A percentile compares a stretch with the other conserved stretches of the same genome.
These are phyloP conservation scores for Carpinus viminea DNA, from an alignment of 306 rosid species.

Conservation along the genomic window DNA sequence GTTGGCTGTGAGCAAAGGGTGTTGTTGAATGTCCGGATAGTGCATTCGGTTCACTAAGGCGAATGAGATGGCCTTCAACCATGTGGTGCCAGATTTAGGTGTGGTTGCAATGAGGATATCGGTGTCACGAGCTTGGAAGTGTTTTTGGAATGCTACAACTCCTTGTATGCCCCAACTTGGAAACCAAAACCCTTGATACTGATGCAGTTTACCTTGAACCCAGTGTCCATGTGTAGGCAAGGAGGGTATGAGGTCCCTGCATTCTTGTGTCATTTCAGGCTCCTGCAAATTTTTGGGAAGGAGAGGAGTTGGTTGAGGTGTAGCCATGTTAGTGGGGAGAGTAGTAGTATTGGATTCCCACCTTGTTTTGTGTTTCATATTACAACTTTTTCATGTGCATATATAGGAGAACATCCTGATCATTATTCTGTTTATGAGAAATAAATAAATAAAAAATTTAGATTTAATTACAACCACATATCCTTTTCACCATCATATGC, in stretches of 20 bases:
- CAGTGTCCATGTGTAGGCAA: constrained; percentile 27
- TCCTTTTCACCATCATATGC: no score
- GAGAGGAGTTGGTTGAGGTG: background rate
- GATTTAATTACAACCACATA: no score
- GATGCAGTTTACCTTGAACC: constrained; percentile 22
- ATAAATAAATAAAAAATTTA: no score
- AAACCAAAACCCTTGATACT: constrained; percentile 44
- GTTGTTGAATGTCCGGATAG: constrained; percentile 3
- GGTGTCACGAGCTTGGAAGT: background rate
- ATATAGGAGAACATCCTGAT: no score
- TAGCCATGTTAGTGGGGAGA: background rate
- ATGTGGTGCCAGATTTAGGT: constrained; percentile 49
- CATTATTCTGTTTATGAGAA: no score
- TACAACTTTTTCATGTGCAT: no score
- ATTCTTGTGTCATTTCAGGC: constrained; percentile 23
- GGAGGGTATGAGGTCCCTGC: constrained; percentile 23
- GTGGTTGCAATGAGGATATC: constrained; percentile 39
- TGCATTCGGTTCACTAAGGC: background rate
- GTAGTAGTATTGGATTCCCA: background rate
- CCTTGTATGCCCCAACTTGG: constrained; percentile 28
- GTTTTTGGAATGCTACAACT: constrained; percentile 21
- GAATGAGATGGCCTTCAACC: constrained; percentile 44
- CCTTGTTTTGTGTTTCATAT: background rate
- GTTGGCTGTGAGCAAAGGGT: constrained; percentile 33
- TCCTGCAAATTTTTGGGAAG: constrained; percentile 31